Conservation (phyloP, 495 filamentous ascomycete species). For the Wilcoxina mikolae region DNA sequence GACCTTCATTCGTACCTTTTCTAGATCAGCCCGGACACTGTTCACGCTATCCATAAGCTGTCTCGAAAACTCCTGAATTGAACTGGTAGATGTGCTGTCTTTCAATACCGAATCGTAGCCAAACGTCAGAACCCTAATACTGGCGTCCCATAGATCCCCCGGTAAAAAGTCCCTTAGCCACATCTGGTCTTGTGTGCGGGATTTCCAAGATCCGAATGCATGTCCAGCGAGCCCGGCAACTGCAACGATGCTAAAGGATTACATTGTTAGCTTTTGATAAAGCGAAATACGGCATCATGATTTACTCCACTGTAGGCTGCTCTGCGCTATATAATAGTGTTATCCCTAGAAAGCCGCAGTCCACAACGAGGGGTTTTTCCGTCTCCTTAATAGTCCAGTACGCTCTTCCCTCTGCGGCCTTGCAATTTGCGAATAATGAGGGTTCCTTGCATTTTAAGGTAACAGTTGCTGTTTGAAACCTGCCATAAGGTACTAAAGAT, state of each 20-base stretch:
- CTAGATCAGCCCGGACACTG: background rate
- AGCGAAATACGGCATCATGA: background rate
- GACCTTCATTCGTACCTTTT: background rate
- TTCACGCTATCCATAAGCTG: background rate
- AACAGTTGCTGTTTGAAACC: background rate
- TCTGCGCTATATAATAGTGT: slow-evolving; percentile 10
- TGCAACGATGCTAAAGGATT: slow-evolving; percentile 1
- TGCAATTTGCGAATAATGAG: background rate
- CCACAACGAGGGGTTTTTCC: background rate
- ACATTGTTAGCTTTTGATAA: background rate
- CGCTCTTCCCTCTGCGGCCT: background rate
- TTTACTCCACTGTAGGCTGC: slow-evolving; percentile 10
- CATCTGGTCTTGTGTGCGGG: slow-evolving; percentile 2
- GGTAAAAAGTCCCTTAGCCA: slow-evolving; percentile 17
- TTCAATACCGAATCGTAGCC: slow-evolving; percentile 12
- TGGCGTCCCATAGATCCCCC: background rate
- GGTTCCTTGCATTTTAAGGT: background rate
- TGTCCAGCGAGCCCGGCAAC: slow-evolving; percentile 6
- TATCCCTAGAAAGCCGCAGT: slow-evolving; percentile 12
- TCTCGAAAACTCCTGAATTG: background rate
- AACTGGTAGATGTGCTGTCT: background rate
- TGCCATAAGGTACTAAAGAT: background rate
- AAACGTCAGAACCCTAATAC: slow-evolving; percentile 8
- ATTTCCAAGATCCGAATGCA: slow-evolving; percentile 11
- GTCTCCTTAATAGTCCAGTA: background rate